Evolutionary conservation across 306 rosid species (phyloP), one percentile per base, ranked within the genome.

Genomic region (Acacia acuminata): DNA sequence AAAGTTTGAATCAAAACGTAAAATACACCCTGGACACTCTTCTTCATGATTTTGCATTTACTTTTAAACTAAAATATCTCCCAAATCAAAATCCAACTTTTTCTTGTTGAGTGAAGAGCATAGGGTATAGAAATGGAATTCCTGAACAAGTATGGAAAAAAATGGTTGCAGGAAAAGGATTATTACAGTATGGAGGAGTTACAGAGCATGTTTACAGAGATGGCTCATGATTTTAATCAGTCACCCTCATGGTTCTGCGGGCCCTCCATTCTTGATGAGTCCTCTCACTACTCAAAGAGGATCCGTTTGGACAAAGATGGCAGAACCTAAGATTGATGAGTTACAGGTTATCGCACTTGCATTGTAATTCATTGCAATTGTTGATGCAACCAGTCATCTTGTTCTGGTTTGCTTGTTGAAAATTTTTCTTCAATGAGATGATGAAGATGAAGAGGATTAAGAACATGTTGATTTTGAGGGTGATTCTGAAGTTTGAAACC

Each of bases 111-210:
- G 16, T 61, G 17, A 27, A 11, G 15, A 5, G 19, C 38, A 61
- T 25, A 25, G 42, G 42, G 42, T 64, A 15, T 64, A 22, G n/a
- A 45, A 24, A 71, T 70, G 75, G 11, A 2, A 69, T 22, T 69
- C 16, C 44, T 69, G 27, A 69, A 20, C 14, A 16, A 38, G 9
- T 17, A 36, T 69, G 4, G 13, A 13, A 8, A 12, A 70, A 66
- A 20, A n/a, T 3, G 36, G 22, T 1, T 81, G 63, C 84, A 90
- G 94, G 78, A 78, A 3, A 87, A 87, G 84, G 77, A 11, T 22
- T 91, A 84, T 22, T 91, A 85, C n/a, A 91, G 84, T 65, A 19
- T 88, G 81, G 92, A 86, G 75, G 98, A 94, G 74, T 81, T 91
- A 63, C 95, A 87, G 75, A 66, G 24, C 3, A 90, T 92, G 93